phyloP scores from a whole-genome alignment of 345 rosid genomes.

The Raphanus raphanistrum region DNA sequence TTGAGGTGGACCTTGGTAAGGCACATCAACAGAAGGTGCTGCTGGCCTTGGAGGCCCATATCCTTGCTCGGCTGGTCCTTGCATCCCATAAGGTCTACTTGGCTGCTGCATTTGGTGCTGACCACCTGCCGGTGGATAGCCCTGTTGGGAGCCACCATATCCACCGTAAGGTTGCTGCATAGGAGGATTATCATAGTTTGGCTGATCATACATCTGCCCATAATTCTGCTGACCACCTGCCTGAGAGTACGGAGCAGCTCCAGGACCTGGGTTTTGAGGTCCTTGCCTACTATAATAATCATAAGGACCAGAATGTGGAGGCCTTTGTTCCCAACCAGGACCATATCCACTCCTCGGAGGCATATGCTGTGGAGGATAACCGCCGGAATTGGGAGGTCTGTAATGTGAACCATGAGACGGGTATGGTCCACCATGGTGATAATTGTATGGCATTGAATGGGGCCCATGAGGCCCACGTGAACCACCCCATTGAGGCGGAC shows the following conservation, averaged over 20 bases:
- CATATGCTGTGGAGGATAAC: constrained; percentile 65
- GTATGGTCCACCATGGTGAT: constrained; percentile 78
- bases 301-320: constrained; percentile 62
- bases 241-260: constrained; percentile 62
- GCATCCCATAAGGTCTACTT: constrained; percentile 61
- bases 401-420: constrained; percentile 65
- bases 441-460: constrained; percentile 61
- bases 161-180: constrained; percentile 60
- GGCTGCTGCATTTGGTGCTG: constrained; percentile 68
- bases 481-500: constrained; percentile 76
- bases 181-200: constrained; percentile 55
- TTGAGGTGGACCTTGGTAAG: constrained; percentile 53
- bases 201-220: constrained; percentile 75
- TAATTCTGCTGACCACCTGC: constrained; percentile 62
- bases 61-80: constrained; percentile 55
- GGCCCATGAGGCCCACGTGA: constrained; percentile 61
- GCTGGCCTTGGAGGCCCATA: constrained; percentile 58
- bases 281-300: constrained; percentile 80
- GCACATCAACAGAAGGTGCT: constrained; percentile 29
- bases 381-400: constrained; percentile 56
- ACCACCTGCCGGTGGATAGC: constrained; percentile 55
- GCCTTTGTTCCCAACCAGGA: constrained; percentile 80
- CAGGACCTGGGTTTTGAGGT: constrained; percentile 51
- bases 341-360: constrained; percentile 68
- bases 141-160: constrained; percentile 60